A percentile compares a stretch with the other conserved stretches of the same genome.
Evolutionary conservation across 306 rosid species (phyloP).

Genomic region (Pyrus bretschneideri): DNA sequence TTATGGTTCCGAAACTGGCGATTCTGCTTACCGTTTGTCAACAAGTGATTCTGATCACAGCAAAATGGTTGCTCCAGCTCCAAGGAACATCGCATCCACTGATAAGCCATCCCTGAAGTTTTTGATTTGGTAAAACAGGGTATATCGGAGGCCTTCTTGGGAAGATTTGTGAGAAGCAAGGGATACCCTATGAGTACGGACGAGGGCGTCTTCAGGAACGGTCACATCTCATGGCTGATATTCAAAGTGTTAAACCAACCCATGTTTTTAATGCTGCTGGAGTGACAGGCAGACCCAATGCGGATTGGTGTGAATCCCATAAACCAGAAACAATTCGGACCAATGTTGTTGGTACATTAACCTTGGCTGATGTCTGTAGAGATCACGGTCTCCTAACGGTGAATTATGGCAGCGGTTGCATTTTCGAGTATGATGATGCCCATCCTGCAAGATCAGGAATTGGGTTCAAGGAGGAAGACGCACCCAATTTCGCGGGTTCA

Average conservation of each 20-base stretch:
- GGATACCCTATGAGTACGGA: conserved; percentile 38
- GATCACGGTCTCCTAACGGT: conserved; percentile 31
- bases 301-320: conserved; percentile 50
- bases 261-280: conserved; percentile 56
- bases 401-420: conserved; percentile 39
- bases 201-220: conserved; percentile 38
- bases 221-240: conserved; percentile 37
- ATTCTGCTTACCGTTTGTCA: not conserved
- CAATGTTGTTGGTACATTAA: conserved; percentile 35
- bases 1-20: conserved; percentile 19
- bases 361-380: conserved; percentile 42
- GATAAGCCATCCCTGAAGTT: conserved; percentile 35
- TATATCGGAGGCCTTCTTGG: conserved; percentile 53
- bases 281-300: conserved; percentile 40
- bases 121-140: conserved; percentile 47
- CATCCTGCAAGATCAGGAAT: conserved; percentile 31
- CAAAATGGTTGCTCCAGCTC: conserved; percentile 19
- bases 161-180: conserved; percentile 39
- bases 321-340: conserved; percentile 37
- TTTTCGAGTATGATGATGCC: conserved; percentile 33
- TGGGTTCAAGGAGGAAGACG: conserved; percentile 38
- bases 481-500: conserved; percentile 22
- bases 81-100: conserved; percentile 9
- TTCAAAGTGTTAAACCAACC: conserved; percentile 34
- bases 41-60: conserved; percentile 13